Conservation (phyloP, 805 yeast genomes). For the Candida easanensis region DNA sequence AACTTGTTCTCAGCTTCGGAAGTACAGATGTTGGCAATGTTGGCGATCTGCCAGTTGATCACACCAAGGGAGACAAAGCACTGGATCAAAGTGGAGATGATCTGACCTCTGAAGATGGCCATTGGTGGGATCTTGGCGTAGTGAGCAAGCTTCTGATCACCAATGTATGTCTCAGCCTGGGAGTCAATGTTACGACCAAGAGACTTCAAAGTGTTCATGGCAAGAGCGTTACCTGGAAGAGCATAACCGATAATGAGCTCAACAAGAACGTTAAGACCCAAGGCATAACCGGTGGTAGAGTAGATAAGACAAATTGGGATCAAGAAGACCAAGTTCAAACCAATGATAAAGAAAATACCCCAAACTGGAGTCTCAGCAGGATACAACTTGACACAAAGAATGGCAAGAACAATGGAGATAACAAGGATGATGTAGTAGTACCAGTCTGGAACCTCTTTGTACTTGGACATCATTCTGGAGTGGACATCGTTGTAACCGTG, state of each 20-base stretch:
- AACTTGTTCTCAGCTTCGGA: constrained; percentile 37
- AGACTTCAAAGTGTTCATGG: constrained; percentile 49
- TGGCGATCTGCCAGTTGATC: constrained; percentile 33
- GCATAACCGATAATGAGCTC: constrained; percentile 58
- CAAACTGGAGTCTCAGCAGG: constrained; percentile 59
- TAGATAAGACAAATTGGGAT: constrained; percentile 47
- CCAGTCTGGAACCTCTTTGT: constrained; percentile 62
- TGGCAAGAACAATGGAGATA: constrained; percentile 42
- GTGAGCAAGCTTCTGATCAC: constrained; percentile 41
- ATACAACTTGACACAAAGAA: constrained; percentile 42
- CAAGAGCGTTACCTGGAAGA: constrained; percentile 47
- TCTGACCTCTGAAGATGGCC: constrained; percentile 50
- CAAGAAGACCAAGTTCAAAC: constrained; percentile 47
- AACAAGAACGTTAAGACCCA: constrained; percentile 52
- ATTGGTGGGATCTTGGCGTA: constrained; percentile 58
- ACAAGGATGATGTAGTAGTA: constrained; percentile 38
- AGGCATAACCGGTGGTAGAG: constrained; percentile 45
- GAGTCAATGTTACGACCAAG: constrained; percentile 58
- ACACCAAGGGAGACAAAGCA: constrained; percentile 30
- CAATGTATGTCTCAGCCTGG: constrained; percentile 60
- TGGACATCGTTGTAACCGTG: constrained; percentile 42
- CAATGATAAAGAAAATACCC: constrained; percentile 54
- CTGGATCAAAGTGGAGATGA: constrained; percentile 33
- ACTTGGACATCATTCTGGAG: constrained; percentile 48
- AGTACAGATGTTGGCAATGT: constrained; percentile 33